Evolutionary conservation across 2,329 filamentous ascomycete genomes (phyloP).

Genomic region (Sclerotinia spermophila): DNA sequence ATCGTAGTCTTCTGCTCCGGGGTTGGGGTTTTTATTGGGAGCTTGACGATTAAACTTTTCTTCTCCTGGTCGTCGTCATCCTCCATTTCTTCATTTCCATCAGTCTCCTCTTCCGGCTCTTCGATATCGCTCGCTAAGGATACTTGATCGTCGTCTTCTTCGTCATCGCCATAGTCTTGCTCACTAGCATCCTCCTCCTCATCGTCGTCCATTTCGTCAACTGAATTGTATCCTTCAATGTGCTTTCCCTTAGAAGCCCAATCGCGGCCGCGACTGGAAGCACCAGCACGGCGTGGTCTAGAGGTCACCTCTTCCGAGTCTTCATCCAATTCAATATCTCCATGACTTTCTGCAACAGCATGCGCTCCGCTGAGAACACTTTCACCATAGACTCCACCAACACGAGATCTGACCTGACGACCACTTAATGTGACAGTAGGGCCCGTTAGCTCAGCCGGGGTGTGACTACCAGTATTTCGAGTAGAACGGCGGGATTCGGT

Average conservation of each 20-base stretch:
- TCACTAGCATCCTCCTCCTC: conserved; percentile 68
- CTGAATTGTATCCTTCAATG: conserved; percentile 54
- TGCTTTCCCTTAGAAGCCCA: conserved; percentile 43
- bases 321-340: conserved; percentile 45
- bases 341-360: conserved; percentile 22
- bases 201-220: conserved; percentile 53
- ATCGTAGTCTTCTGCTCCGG: conserved; percentile 34
- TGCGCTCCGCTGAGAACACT: conserved; percentile 50
- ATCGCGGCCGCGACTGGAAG: conserved; percentile 25
- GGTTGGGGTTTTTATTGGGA: conserved; percentile 48
- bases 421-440: conserved; percentile 78
- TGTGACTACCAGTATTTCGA: conserved; percentile 70
- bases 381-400: conserved; percentile 54
- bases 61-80: conserved; percentile 53
- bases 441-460: conserved; percentile 64
- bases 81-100: conserved; percentile 42
- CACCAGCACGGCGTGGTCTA: conserved; percentile 41
- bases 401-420: conserved; percentile 68
- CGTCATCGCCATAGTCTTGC: conserved; percentile 71
- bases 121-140: conserved; percentile 55
- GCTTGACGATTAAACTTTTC: conserved; percentile 69
- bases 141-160: conserved; percentile 65
- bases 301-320: conserved; percentile 40
- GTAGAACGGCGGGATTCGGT: conserved; percentile 64
- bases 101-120: conserved; percentile 51